Conservation (phyloP, 202 grass and related monocot genomes). For the Panicum virgatum region DNA sequence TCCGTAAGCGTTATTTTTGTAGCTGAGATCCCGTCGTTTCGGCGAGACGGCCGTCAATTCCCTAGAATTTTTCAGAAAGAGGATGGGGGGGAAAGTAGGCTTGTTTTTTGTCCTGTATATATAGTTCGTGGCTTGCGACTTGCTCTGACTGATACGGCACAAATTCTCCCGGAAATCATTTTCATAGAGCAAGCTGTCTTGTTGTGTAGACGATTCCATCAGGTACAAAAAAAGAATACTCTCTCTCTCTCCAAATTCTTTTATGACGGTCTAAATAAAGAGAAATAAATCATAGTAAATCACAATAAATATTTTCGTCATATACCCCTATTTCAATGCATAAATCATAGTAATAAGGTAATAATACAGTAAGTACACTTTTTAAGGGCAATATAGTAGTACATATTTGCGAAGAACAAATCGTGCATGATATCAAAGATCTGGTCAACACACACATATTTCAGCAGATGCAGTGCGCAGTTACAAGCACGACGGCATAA, state of each 20-base stretch:
- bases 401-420: background rate
- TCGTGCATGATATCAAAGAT: background rate
- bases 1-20: background rate
- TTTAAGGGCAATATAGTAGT: no score
- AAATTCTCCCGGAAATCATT: conserved; percentile 19
- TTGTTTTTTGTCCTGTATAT: conserved; percentile 14
- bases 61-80: conserved; percentile 26
- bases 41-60: background rate
- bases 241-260: background rate
- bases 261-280: background rate
- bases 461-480: background rate
- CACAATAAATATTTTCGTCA: background rate
- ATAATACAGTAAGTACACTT: no score
- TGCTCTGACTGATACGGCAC: conserved; percentile 38
- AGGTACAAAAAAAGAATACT: background rate
- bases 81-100: background rate
- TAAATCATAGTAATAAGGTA: background rate
- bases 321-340: background rate
- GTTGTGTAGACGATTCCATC: conserved; percentile 23
- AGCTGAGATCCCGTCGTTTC: background rate
- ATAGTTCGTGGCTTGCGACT: conserved; percentile 32
- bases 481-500: background rate
- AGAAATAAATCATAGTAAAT: background rate
- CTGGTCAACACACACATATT: background rate
- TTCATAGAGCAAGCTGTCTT: no score